These are phyloP conservation scores for Oryza meyeriana DNA, from an alignment of 176 grass and related monocot genomes.

Conservation along the genomic window DNA sequence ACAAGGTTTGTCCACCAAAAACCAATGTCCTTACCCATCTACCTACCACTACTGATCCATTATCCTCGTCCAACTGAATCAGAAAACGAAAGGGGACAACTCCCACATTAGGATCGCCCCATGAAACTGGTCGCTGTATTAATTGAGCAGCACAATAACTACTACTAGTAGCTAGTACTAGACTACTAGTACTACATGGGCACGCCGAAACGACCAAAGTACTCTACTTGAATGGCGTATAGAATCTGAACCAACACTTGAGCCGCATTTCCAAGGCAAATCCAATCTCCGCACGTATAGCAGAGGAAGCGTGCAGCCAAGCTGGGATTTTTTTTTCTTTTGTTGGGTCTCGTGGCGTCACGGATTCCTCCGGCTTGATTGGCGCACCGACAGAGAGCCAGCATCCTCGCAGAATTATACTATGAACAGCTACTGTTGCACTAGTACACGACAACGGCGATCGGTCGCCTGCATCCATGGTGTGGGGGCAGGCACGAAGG, in stretches of 20 bases:
- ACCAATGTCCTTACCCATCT: neutral
- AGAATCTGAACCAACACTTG: neutral
- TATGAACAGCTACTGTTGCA: neutral
- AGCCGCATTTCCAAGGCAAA: neutral
- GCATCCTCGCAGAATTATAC: neutral
- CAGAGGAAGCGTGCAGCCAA: neutral
- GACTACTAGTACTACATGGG: neutral
- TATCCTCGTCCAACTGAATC: neutral
- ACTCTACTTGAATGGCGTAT: neutral
- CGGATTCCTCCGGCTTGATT: neutral
- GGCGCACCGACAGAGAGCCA: neutral
- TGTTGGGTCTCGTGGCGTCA: neutral
- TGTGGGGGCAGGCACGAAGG: neutral
- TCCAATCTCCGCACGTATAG: neutral
- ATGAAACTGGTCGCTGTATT: neutral
- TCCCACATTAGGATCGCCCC: neutral
- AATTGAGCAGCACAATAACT: neutral
- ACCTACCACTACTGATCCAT: neutral
- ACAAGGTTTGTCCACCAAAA: neutral
- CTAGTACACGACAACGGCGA: neutral
- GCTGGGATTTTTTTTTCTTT: too few species aligned
- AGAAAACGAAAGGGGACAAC: neutral
- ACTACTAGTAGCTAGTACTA: too few species aligned
- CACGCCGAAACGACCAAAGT: neutral
- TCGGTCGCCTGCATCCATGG: neutral